Base-by-base conservation (phyloP, 1,139 yeast genomes). In the Kurtzmaniella quercitrusa region DNA sequence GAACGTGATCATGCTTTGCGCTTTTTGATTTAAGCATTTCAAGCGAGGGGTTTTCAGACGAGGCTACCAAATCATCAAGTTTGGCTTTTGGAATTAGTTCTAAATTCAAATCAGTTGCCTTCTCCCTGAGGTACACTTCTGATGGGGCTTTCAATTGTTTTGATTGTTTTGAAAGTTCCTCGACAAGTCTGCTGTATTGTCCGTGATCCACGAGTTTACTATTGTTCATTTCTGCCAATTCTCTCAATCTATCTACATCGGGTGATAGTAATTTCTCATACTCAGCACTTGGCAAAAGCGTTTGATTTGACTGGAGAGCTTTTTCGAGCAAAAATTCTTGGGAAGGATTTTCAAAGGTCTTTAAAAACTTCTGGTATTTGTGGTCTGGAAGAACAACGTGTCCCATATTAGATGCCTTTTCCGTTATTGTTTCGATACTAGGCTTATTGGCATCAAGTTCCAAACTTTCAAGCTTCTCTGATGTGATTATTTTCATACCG, bases 1-100 rank as follows among this genome's bases (percentile, higher is more conserved):
- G 50, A 2, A 50, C 41, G 21, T 54, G 51, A 19, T 52, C 47
- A 36, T 47, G 45, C 0, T 33, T 40, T n/a, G 44, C 39, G 1
- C 67, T 61, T 41, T 66, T 62, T 2, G 52, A 53, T 2, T 50
- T 45, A n/a, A 71, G 38, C 39, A 57, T 61, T 0, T 60, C 60
- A 8, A 58, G 16, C 6, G 56, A 41, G 4, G 76, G 75, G 5
- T 44, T 23, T 12, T 53, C 53, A 2, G 55, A 21, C 15, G 46
- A 33, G n/a, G 22, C n/a, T 9, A n/a, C 17, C 6, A 39, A 11
- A 17, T 36, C 34, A 8, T 17, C 23, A 22, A 36, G 37, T 4
- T 52, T 56, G 2, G 47, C 41, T 2, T 43, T 40, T 5, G 48
- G 50, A 12, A 66, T 34, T 3, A 60, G 46, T 2, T 37, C 34